phyloP scores from a whole-genome alignment of 768 basidiomycete species.

The Leccinellum albellum region DNA sequence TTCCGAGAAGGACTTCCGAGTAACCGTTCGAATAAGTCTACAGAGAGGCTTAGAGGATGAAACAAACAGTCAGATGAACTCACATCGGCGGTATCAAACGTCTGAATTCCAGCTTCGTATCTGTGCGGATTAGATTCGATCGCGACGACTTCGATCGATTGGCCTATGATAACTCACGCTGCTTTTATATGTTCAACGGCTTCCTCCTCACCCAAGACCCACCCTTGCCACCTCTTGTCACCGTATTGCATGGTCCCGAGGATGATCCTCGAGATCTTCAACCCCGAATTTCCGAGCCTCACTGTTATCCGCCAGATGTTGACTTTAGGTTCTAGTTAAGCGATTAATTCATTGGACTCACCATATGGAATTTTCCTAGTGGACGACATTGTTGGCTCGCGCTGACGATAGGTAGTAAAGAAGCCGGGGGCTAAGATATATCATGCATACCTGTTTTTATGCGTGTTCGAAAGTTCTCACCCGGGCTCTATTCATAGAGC shows the following conservation, averaged over 20 bases:
- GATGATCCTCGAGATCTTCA: conserved; percentile 49
- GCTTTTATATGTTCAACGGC: conserved; percentile 44
- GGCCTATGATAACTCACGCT: conserved; percentile 33
- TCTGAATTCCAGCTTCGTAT: conserved; percentile 35
- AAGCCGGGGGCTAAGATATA: neutral
- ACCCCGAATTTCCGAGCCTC: conserved; percentile 44
- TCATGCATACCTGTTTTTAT: neutral
- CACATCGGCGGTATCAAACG: conserved; percentile 35
- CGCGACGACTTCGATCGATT: neutral
- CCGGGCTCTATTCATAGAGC: conserved; percentile 15
- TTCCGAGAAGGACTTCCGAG: conserved; percentile 66
- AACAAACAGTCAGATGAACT: conserved; percentile 2
- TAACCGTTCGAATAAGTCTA: conserved; percentile 64
- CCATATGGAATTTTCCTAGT: conserved; percentile 32
- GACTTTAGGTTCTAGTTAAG: neutral
- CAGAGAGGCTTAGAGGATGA: neutral
- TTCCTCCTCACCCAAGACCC: conserved; percentile 49
- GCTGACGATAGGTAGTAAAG: neutral
- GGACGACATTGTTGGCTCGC: conserved; percentile 15
- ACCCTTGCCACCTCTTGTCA: conserved; percentile 46
- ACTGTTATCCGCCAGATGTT: conserved; percentile 20
- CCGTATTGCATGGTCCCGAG: conserved; percentile 49
- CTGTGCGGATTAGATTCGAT: conserved; percentile 15
- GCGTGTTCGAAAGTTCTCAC: conserved; percentile 10
- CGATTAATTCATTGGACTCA: conserved; percentile 12